These are phyloP conservation scores for Sonneratia caseolaris DNA, from an alignment of 345 rosid genomes.

Conservation along the genomic window DNA sequence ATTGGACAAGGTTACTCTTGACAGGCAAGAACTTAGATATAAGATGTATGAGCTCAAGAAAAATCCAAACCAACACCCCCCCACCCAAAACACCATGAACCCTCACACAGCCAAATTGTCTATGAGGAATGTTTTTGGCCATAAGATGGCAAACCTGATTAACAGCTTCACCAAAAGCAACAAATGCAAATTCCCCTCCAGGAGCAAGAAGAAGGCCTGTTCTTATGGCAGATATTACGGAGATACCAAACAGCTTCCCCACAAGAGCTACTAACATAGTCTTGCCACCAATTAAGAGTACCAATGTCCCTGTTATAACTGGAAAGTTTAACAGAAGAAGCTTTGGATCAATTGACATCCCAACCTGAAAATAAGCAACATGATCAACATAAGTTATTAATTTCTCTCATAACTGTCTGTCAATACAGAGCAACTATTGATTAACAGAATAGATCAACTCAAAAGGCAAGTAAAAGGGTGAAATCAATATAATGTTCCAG, in stretches of 20 bases:
- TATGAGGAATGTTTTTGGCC: slow-evolving; percentile 3
- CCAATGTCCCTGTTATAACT: slow-evolving; percentile 60
- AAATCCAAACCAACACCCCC: neutral
- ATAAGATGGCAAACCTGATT: slow-evolving; percentile 55
- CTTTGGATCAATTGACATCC: slow-evolving; percentile 98
- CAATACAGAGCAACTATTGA: neutral
- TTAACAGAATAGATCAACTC: neutral
- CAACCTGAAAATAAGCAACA: slow-evolving; percentile 58
- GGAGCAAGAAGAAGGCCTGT: slow-evolving; percentile 97
- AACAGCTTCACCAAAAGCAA: slow-evolving; percentile 98
- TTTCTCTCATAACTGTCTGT: neutral
- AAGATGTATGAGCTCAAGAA: neutral
- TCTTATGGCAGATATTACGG: slow-evolving; percentile 76
- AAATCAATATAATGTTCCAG: neutral
- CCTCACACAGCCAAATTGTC: slow-evolving; percentile 3
- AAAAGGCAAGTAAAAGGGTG: neutral
- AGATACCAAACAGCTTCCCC: slow-evolving; percentile 75
- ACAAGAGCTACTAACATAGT: slow-evolving; percentile 58
- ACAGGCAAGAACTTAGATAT: neutral
- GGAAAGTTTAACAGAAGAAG: slow-evolving; percentile 86
- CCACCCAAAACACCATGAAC: neutral
- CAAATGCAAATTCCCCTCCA: slow-evolving; percentile 98
- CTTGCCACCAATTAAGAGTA: slow-evolving; percentile 84
- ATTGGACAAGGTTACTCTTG: neutral
- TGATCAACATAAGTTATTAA: slow-evolving; percentile 12